These are phyloP conservation scores for Colletotrichum eremochloae DNA, from an alignment of 2,329 filamentous ascomycete species.

Conservation along the genomic window DNA sequence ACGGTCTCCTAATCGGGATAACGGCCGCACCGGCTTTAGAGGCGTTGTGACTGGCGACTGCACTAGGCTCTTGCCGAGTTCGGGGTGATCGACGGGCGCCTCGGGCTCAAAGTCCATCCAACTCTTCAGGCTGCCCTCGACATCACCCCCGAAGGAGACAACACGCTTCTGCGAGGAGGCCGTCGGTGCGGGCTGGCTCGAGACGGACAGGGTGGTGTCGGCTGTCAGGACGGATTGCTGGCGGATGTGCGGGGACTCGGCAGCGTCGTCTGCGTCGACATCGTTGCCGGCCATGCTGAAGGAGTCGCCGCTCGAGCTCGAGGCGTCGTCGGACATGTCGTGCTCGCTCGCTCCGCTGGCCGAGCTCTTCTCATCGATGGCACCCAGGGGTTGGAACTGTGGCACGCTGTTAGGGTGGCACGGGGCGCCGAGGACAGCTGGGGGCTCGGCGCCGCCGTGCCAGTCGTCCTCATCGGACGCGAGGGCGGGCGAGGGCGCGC, in stretches of 20 bases:
- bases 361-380: constrained; percentile 41
- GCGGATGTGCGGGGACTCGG: constrained; percentile 34
- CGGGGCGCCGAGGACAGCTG: constrained; percentile 22
- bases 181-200: constrained; percentile 45
- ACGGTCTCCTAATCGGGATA: constrained; percentile 35
- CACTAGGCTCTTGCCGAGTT: constrained; percentile 37
- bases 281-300: constrained; percentile 52
- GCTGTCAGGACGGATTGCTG: constrained; percentile 56
- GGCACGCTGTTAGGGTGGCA: constrained; percentile 33
- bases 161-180: constrained; percentile 45
- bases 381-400: constrained; percentile 38
- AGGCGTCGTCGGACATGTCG: constrained; percentile 45
- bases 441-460: constrained; percentile 28
- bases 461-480: constrained; percentile 46
- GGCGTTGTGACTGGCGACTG: constrained; percentile 36
- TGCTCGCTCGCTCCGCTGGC: constrained; percentile 40
- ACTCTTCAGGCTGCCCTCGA: constrained; percentile 33
- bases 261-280: constrained; percentile 42
- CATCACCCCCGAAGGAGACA: constrained; percentile 31
- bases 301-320: constrained; percentile 52
- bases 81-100: constrained; percentile 27
- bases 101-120: constrained; percentile 45
- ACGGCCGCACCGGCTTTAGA: constrained; percentile 38
- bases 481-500: constrained; percentile 57
- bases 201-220: constrained; percentile 57